A percentile compares a stretch with the other conserved stretches of the same genome.
Conservation (phyloP, 768 basidiomycete genomes). For the Hydnum rufescens region DNA sequence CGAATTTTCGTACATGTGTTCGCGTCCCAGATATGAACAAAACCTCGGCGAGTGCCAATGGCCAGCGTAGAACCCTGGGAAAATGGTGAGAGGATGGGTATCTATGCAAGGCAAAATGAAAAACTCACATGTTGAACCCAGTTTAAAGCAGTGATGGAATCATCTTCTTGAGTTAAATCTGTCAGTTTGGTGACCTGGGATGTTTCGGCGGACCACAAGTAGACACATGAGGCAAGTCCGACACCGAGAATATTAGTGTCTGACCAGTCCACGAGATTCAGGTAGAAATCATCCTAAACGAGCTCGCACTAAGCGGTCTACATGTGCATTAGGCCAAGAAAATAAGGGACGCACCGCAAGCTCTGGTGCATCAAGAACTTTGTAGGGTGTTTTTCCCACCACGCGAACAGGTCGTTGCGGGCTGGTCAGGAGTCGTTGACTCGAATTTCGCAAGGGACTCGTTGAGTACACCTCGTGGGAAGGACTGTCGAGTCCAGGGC, state of each 20-base stretch:
- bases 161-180: constrained; percentile 36
- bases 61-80: constrained; percentile 64
- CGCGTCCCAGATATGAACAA: constrained; percentile 88
- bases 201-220: constrained; percentile 92
- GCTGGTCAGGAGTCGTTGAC: constrained; percentile 62
- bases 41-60: constrained; percentile 77
- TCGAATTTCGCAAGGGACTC: constrained; percentile 72
- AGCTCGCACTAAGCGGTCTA: too few relatives aligned
- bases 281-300: constrained; percentile 73
- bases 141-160: constrained; percentile 69
- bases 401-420: constrained; percentile 63
- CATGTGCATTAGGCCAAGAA: neutral
- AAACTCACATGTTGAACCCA: constrained; percentile 64
- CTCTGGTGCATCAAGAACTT: constrained; percentile 92
- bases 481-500: constrained; percentile 49
- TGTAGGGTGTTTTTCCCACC: constrained; percentile 88
- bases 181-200: constrained; percentile 83
- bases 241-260: constrained; percentile 89
- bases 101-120: neutral
- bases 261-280: constrained; percentile 96
- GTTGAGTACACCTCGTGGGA: constrained; percentile 78
- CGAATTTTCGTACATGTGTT: constrained; percentile 51
- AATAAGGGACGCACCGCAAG: constrained; percentile 32
- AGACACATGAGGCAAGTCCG: constrained; percentile 79
- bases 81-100: neutral